Base-by-base conservation (phyloP, 441 rosid species). In the Croton setiger region DNA sequence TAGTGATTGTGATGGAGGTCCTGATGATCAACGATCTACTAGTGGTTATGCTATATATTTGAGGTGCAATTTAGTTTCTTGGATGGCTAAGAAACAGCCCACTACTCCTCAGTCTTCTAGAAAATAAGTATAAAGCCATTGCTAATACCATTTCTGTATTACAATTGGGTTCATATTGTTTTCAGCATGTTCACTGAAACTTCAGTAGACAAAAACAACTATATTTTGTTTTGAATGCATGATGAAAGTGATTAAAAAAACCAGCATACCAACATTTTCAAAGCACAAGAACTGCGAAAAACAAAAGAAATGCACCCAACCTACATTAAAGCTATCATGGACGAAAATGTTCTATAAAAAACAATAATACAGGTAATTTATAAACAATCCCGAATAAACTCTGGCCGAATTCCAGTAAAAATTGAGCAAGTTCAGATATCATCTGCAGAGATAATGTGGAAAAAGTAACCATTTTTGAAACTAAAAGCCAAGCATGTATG, bases 241-340 rank as follows among this genome's bases (percentile, higher is more conserved):
- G 7, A 7, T 10, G 0, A 53, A 10, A 59, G n/a, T 59, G 45
- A 17, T 27, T 23, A 17, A 13, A 31, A 12, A 56, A 3, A 23
- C 31, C 13, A 27, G 36, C 36, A 56, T 0, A 56, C 13, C 9
- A 7, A 27, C 60, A 56, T 27, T 23, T 1, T 56, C 60, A 7
- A n/a, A 15, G 68, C 59, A 65, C 3, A 11, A 52, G 44, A 65
- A 35, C 9, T n/a, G n/a, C n/a, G n/a, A n/a, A n/a, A n/a, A 65
- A 11, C 31, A 13, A 58, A 33, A 6, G 43, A 15, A 17, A 14
- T 20, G 20, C n/a, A 11, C 14, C 33, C 13, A 44, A 63, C 14
- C 7, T 20, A 23, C 0, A 31, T 39, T 8, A 41, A 64, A 35
- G 36, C 43, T 14, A 65, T 49, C 59, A 33, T 49, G 5, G 2